Percentiles rank a stretch among this genome's conserved stretches.
Evolutionary conservation across 441 rosid genomes (phyloP).

Genomic region (Breynia disticha): DNA sequence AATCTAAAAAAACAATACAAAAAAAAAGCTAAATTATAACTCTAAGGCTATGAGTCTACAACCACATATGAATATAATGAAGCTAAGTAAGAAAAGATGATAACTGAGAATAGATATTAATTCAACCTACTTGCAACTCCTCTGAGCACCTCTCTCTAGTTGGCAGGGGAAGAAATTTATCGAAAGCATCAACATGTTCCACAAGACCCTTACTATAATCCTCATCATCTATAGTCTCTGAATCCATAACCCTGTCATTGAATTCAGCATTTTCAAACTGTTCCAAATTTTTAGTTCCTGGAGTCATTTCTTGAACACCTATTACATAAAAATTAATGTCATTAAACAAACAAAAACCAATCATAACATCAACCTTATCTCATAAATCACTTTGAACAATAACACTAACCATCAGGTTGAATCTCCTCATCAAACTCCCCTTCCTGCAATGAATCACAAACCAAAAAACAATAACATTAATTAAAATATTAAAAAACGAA

Average conservation of each 20-base stretch:
- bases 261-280: conserved; percentile 27
- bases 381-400: no score
- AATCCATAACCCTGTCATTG: conserved; percentile 22
- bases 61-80: no score
- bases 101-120: neutral
- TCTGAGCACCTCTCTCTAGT: conserved; percentile 61
- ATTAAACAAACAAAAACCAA: neutral
- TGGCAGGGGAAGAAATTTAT: conserved; percentile 60
- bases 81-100: neutral
- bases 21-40: no score
- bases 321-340: conserved; percentile 2
- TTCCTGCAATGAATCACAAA: conserved; percentile 29
- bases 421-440: conserved; percentile 31
- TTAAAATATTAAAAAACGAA: neutral
- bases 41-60: no score
- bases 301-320: conserved; percentile 33
- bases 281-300: conserved; percentile 32
- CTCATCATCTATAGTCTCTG: conserved; percentile 35
- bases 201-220: conserved; percentile 26
- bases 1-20: neutral
- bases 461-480: conserved; percentile 3
- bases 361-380: no score
- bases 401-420: conserved; percentile 25
- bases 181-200: conserved; percentile 44
- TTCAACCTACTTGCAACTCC: conserved; percentile 67